These are phyloP conservation scores for Aspergillus melleus DNA, from an alignment of 2,329 filamentous ascomycete species.

Conservation along the genomic window DNA sequence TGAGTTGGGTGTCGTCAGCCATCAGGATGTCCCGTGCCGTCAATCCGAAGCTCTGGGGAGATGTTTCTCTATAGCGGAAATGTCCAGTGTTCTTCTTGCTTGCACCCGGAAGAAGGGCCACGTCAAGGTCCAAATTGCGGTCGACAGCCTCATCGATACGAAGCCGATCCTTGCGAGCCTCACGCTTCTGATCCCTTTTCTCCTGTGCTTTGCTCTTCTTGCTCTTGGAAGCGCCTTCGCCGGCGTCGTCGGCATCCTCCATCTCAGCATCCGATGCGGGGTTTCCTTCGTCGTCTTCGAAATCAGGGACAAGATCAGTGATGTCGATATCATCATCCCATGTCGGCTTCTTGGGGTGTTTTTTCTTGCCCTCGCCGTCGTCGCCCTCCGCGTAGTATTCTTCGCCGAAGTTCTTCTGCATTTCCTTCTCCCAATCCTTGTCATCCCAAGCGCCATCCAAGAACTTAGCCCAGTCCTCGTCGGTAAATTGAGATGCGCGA, in stretches of 20 bases:
- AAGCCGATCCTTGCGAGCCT: constrained; percentile 75
- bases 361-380: constrained; percentile 52
- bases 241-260: constrained; percentile 39
- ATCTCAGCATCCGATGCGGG: constrained; percentile 57
- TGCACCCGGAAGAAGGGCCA: constrained; percentile 59
- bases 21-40: constrained; percentile 89
- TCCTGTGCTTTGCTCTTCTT: constrained; percentile 51
- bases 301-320: constrained; percentile 84
- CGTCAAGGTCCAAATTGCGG: constrained; percentile 72
- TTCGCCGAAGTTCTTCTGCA: constrained; percentile 84
- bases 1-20: constrained; percentile 80
- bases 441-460: constrained; percentile 88
- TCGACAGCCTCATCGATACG: constrained; percentile 87
- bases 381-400: constrained; percentile 76
- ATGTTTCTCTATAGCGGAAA: constrained; percentile 95
- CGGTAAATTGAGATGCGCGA: constrained; percentile 63
- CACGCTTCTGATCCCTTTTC: constrained; percentile 62
- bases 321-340: constrained; percentile 99
- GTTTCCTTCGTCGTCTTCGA: constrained; percentile 69
- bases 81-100: constrained; percentile 52
- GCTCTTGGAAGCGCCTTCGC: constrained; percentile 37
- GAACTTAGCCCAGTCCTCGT: constrained; percentile 81
- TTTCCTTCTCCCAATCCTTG: constrained; percentile 84
- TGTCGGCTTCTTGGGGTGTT: constrained; percentile 74
- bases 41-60: constrained; percentile 84